Evolutionary conservation across 164 flowering plant species (phyloP), one percentile per base, ranked within the genome.

Genomic region (Amborella trichopoda): DNA sequence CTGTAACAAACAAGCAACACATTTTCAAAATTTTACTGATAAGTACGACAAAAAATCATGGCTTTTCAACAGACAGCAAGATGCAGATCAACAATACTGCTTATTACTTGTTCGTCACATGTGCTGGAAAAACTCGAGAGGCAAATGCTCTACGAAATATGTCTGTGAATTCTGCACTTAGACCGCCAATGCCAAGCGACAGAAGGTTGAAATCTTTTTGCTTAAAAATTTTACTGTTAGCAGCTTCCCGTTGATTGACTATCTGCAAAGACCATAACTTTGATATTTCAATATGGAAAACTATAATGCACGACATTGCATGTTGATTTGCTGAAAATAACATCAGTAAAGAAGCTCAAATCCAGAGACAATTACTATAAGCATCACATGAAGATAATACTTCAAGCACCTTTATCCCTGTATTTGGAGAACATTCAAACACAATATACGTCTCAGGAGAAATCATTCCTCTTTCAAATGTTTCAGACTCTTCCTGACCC

Each of bases 121-220:
- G 96, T 3, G 99, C 63, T 54, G 99, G 99, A 44, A 82, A 85
- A 63, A 93, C 96, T 50, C 99, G 80, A 44, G 96, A 93, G 5
- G 99, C 96, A 81, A 93, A 93, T 56, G 96, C 99, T 71, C 96
- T 78, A 66, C 94, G 79, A 66, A 93, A 93, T 68, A 93, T 93
- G 56, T 93, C 95, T 23, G 89, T 80, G 66, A 93, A 88, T 68
- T 93, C 99, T 26, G 71, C 85, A 75, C 95, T 74, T 44, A 93
- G 54, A 56, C 99, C 99, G 64, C 99, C 99, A 24, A 88, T 88
- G 45, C 99, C 99, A 26, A 84, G 71, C 22, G 83, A 70, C 52
- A 80, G 64, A 44, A 88, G 89, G 66, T 93, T 88, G 54, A 93
- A 83, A 44, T 93, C 99, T 58, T 93, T 93, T 5, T 85, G 94